These are phyloP conservation scores for Candida cerambycidarum DNA, from an alignment of 805 yeast genomes.

Conservation along the genomic window DNA sequence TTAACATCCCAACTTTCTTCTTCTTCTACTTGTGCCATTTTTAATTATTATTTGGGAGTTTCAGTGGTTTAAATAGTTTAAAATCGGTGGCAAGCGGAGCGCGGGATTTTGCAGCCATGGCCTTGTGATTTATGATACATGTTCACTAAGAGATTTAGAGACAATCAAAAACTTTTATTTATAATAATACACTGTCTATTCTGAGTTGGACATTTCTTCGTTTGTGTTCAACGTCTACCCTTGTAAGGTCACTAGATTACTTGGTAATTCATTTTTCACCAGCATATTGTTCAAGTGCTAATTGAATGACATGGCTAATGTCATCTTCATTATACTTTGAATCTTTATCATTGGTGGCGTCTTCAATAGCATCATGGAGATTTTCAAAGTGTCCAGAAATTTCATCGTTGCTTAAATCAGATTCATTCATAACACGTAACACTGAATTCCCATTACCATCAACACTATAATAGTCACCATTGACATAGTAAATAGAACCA, in stretches of 20 bases:
- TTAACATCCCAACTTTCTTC: constrained; percentile 41
- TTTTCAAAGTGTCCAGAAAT: not conserved
- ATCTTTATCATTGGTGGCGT: not conserved
- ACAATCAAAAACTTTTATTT: not conserved
- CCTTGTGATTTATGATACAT: not conserved
- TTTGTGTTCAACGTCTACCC: too few species aligned
- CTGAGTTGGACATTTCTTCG: too few species aligned
- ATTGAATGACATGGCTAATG: not conserved
- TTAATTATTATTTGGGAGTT: not conserved
- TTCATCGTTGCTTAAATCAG: not conserved
- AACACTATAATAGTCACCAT: not conserved
- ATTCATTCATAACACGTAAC: not conserved
- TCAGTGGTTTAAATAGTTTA: not conserved
- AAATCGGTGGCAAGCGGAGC: constrained; percentile 3
- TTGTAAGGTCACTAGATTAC: not conserved
- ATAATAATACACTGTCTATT: too few species aligned
- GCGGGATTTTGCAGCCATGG: constrained; percentile 2
- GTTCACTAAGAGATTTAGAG: too few species aligned
- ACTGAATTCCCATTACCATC: constrained; percentile 1
- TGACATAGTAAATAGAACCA: not conserved
- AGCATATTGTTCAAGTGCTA: not conserved
- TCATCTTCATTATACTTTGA: not conserved
- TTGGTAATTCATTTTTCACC: not conserved
- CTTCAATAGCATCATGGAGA: constrained; percentile 1
- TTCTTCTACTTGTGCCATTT: constrained; percentile 10